A percentile compares a stretch with the other conserved stretches of the same genome.
Conservation (phyloP, 176 grass and related monocot genomes). For the Stipa capillata region DNA sequence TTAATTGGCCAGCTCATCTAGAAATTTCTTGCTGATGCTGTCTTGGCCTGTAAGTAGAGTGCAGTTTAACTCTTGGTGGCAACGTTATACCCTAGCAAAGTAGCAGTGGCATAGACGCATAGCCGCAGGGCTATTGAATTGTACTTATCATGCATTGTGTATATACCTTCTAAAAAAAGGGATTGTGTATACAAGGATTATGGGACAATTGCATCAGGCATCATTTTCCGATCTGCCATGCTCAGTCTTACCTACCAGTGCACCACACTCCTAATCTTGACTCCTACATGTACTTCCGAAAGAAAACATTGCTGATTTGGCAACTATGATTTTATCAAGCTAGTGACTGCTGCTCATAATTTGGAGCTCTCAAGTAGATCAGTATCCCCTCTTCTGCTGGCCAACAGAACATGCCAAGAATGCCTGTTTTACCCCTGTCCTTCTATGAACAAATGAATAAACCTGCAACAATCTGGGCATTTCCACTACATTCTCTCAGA, state of each 20-base stretch:
- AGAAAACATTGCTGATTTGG: not conserved
- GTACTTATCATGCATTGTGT: no score
- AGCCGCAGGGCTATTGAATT: no score
- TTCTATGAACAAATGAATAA: not conserved
- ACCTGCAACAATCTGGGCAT: not conserved
- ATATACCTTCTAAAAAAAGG: no score
- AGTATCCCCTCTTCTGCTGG: not conserved
- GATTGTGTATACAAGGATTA: not conserved
- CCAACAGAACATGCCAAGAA: not conserved
- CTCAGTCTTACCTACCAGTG: conserved; percentile 10
- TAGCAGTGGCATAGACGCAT: no score
- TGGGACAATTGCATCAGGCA: not conserved
- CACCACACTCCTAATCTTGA: conserved; percentile 7
- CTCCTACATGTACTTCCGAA: not conserved
- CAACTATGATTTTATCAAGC: conserved; percentile 15
- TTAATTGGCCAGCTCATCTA: not conserved
- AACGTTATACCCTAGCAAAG: not conserved
- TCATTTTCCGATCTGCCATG: conserved; percentile 19
- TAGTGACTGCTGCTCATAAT: not conserved
- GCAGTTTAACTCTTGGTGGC: not conserved
- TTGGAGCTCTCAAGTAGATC: not conserved
- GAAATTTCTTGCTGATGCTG: not conserved
- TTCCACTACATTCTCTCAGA: not conserved
- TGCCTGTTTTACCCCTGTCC: not conserved
- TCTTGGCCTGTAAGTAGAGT: not conserved